These are phyloP conservation scores for Beauveria sp. DNA, from an alignment of 2,329 filamentous ascomycete species.

Conservation along the genomic window DNA sequence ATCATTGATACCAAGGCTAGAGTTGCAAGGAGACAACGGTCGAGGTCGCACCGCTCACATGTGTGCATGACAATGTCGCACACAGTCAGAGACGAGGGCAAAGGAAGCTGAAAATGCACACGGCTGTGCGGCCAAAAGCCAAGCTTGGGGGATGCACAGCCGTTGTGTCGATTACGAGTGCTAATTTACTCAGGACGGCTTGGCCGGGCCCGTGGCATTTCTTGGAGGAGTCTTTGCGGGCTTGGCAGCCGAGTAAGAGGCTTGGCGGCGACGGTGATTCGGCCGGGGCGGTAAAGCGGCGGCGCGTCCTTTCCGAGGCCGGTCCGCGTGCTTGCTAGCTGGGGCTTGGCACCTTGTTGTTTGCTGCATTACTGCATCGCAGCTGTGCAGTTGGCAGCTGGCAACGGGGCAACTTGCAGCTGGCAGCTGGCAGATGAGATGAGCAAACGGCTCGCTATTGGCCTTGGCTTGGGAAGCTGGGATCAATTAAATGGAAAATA, in stretches of 20 bases:
- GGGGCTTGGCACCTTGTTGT: neutral
- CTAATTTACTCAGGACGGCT: neutral
- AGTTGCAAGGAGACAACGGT: no score
- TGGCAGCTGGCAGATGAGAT: neutral
- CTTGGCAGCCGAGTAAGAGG: constrained; percentile 10
- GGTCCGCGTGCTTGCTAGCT: neutral
- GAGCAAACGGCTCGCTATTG: neutral
- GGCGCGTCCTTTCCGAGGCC: neutral
- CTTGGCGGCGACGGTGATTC: constrained; percentile 9
- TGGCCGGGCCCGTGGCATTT: neutral
- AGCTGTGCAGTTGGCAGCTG: neutral
- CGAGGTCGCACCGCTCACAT: no score
- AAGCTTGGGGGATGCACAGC: neutral
- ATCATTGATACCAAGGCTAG: no score
- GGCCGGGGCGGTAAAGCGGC: constrained; percentile 8
- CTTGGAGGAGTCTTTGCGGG: neutral
- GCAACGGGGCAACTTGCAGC: neutral
- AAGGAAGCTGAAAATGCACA: no score
- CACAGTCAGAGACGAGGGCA: no score
- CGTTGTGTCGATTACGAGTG: neutral
- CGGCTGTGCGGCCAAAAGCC: neutral
- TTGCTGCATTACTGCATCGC: no score
- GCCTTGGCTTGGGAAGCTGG: neutral
- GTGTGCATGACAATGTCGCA: no score
- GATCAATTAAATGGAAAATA: no score